Conservation (phyloP, 2,329 filamentous ascomycete species). For the Claviceps sorghi region DNA sequence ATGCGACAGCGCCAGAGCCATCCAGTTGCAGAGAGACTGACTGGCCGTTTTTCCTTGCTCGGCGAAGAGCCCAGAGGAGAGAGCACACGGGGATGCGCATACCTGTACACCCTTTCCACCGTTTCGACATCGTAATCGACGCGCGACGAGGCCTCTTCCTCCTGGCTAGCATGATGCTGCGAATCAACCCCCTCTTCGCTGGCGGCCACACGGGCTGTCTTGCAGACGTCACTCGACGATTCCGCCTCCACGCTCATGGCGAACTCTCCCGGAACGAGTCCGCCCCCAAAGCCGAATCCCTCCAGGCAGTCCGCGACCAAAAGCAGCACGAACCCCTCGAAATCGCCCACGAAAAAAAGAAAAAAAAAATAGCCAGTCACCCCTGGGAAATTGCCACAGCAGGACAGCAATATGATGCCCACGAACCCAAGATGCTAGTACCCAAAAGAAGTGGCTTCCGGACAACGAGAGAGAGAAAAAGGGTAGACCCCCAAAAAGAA, state of each 20-base stretch:
- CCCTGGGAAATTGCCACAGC: no score
- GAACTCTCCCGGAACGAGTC: background rate
- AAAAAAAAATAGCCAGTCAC: no score
- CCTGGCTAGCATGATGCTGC: background rate
- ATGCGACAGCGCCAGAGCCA: no score
- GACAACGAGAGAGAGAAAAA: no score
- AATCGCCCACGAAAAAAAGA: no score
- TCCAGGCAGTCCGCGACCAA: background rate
- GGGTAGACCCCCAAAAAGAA: background rate
- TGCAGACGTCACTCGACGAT: background rate
- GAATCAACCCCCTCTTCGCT: slow-evolving; percentile 7
- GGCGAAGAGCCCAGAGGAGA: background rate
- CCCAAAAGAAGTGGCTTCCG: no score
- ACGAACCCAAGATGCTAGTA: no score
- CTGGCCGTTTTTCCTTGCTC: background rate
- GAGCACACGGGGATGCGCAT: background rate
- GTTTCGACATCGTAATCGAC: slow-evolving; percentile 32
- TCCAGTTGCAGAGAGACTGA: background rate
- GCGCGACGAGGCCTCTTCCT: slow-evolving; percentile 1
- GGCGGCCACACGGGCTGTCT: background rate
- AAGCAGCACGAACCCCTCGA: background rate
- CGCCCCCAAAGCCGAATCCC: background rate
- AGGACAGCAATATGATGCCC: no score
- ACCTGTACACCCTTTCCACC: slow-evolving; percentile 40
- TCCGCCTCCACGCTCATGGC: slow-evolving; percentile 1